Base-by-base conservation (phyloP, 2,329 filamentous ascomycete genomes). In the Calonectria naviculata region DNA sequence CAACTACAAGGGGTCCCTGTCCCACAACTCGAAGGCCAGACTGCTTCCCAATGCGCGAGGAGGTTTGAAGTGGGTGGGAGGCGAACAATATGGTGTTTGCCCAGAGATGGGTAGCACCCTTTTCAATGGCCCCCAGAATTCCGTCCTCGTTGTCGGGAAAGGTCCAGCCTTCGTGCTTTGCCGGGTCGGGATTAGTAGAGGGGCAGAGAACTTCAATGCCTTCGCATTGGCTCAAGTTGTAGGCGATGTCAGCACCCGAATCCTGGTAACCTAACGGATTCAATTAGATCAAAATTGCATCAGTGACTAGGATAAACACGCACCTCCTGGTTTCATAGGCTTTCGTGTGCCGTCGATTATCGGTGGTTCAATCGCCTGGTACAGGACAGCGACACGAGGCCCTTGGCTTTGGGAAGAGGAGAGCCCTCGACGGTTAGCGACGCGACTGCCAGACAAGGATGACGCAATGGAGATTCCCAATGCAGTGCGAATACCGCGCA, bases 11-110 rank as follows among this genome's bases (percentile, higher is more conserved):
- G 0, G 87, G 86, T 0, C 85, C 84, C 65, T 89, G 87, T 3
- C 86, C 85, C 5, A 88, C 76, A 0, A 89, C 76, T 6, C 74
- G 78, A 0, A 89, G 28, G 9, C 81, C 74, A 8, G 80, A 76
- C 47, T 80, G 76, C 9, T 74, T 52, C 1, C 76, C 73, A 8
- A 88, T 74, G 2, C 65, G 71, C 1, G 74, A 21, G 0, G 85
- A 87, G 0, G 71, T 81, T 68, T 89, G 87, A 0, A 89, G 78
- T 2, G 87, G 86, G 75, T 89, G 87, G 0, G 81, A 80, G 0
- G 82, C 80, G 73, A 88, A 89, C 1, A 88, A 75, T 46, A 88
- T 84, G 0, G 87, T 89, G 71, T 89, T 89, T 1, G 86, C 85
- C 86, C 86, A 88, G 4, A 88, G 76, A 72, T 86, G 83, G 1